phyloP scores from a whole-genome alignment of 2,329 filamentous ascomycete genomes.

The Ascochyta pisi region DNA sequence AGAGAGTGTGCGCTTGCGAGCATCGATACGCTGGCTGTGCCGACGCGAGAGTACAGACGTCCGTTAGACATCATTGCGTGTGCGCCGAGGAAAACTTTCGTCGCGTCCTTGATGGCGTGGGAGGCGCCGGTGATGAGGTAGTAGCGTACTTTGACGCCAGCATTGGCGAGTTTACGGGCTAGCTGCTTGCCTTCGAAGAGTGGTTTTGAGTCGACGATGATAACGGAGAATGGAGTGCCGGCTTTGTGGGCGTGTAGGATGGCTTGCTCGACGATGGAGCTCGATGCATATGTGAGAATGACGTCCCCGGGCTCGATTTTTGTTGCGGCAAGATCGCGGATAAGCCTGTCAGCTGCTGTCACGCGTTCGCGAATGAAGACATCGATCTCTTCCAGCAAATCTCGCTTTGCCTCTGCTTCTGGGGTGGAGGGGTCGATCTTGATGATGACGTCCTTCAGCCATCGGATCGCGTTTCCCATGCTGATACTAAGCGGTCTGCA shows the following conservation, averaged over 20 bases:
- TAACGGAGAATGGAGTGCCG: conserved; percentile 81
- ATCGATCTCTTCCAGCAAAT: conserved; percentile 82
- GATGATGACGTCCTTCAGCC: conserved; percentile 90
- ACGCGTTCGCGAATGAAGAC: conserved; percentile 90
- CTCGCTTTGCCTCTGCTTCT: conserved; percentile 80
- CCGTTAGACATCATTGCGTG: conserved; percentile 97
- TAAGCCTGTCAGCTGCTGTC: conserved; percentile 83
- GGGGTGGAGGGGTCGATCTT: conserved; percentile 86
- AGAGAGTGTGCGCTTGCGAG: conserved; percentile 77
- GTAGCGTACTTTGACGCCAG: conserved; percentile 81
- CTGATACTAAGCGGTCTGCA: conserved; percentile 96
- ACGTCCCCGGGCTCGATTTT: conserved; percentile 82
- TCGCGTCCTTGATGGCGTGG: conserved; percentile 73
- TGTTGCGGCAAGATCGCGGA: conserved; percentile 75
- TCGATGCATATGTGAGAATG: conserved; percentile 85
- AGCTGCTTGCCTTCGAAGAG: conserved; percentile 74
- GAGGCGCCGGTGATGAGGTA: conserved; percentile 79
- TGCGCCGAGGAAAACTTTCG: conserved; percentile 79
- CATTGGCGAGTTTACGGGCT: conserved; percentile 71
- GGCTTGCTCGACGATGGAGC: conserved; percentile 83
- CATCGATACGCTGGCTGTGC: conserved; percentile 86
- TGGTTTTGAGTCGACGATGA: conserved; percentile 79
- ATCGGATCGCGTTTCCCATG: conserved; percentile 95
- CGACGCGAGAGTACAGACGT: conserved; percentile 83
- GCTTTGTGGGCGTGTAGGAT: conserved; percentile 72